Conservation (phyloP, 208 protist species). For the Trypanosoma melophagium region DNA sequence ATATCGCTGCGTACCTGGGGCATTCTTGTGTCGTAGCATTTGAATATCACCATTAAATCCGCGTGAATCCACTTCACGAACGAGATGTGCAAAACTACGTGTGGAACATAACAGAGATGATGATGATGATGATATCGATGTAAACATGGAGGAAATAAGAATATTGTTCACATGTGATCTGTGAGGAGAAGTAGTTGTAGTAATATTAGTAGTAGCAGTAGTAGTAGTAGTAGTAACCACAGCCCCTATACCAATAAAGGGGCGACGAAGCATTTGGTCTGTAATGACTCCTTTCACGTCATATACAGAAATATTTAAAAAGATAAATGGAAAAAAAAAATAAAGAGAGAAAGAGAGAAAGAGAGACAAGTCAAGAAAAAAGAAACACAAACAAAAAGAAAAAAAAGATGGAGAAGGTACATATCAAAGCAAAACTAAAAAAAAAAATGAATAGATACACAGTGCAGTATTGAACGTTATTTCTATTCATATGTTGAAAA, state of each 20-base stretch:
- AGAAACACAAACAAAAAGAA: neutral
- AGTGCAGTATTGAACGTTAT: too few relatives aligned
- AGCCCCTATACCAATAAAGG: too few relatives aligned
- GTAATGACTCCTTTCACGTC: too few relatives aligned
- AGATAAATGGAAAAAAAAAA: neutral
- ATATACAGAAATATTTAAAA: too few relatives aligned
- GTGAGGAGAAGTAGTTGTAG: too few relatives aligned
- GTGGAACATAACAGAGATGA: slow-evolving; percentile 25
- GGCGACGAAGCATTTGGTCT: too few relatives aligned
- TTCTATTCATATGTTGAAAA: too few relatives aligned
- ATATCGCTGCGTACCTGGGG: slow-evolving; percentile 38
- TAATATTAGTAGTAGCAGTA: too few relatives aligned
- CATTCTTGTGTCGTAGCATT: slow-evolving; percentile 38
- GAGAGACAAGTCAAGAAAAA: slow-evolving; percentile 1
- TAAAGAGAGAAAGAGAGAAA: neutral
- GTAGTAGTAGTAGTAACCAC: too few relatives aligned
- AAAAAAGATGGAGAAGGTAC: neutral
- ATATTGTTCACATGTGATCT: too few relatives aligned
- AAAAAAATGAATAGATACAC: too few relatives aligned
- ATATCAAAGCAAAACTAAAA: too few relatives aligned
- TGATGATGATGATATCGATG: slow-evolving; percentile 19
- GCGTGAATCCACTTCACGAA: slow-evolving; percentile 73
- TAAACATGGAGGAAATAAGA: slow-evolving; percentile 2
- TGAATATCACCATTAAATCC: slow-evolving; percentile 77
- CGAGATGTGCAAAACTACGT: slow-evolving; percentile 45